Evolutionary conservation across 768 basidiomycete genomes (phyloP), one percentile per base, ranked within the genome.

Genomic region (Boletus sp.): DNA sequence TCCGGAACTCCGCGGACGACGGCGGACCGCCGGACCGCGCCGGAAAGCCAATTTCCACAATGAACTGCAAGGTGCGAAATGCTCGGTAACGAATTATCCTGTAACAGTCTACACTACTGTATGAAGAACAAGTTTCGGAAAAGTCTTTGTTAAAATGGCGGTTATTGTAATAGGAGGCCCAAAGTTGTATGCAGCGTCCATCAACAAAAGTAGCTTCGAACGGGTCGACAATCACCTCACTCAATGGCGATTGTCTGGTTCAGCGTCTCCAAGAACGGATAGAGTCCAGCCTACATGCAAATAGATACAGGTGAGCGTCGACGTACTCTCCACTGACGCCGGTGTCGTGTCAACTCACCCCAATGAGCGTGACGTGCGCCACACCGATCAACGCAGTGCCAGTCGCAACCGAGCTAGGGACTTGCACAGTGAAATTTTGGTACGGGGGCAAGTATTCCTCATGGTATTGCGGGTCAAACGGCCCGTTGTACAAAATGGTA

Each of bases 401-500:
- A 32, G 60, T 51, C 1, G 62, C 0, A 9, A 65, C 17, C 4
- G 20, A 46, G 28, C 67, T 47, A 1, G 80, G 80, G 12, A 82
- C 64, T 35, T 67, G 66, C 5, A 82, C 70, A 4, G 76, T 74
- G 56, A 80, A 78, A 59, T 80, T 80, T 54, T 82, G 68, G 66
- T 78, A 75, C 11, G 80, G 78, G 6, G 64, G 63, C 54, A 71
- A 68, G 29, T 65, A 58, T 2, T 36, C 6, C 11, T 71, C 58
- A 18, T 75, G 64, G 47, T 63, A 65, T 55, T 75, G 59, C 0
- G 82, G 81, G 28, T 66, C 60, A 55, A 73, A 83, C 10, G 66
- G 66, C 17, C 81, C 82, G 42, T 75, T 76, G 66, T 79, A 82
- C 46, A 83, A 67, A n/a, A 82, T 73, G 10, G 53, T 61, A 12